Evolutionary conservation across 2,329 filamentous ascomycete genomes (phyloP).

Genomic region (Colletotrichum cereale): DNA sequence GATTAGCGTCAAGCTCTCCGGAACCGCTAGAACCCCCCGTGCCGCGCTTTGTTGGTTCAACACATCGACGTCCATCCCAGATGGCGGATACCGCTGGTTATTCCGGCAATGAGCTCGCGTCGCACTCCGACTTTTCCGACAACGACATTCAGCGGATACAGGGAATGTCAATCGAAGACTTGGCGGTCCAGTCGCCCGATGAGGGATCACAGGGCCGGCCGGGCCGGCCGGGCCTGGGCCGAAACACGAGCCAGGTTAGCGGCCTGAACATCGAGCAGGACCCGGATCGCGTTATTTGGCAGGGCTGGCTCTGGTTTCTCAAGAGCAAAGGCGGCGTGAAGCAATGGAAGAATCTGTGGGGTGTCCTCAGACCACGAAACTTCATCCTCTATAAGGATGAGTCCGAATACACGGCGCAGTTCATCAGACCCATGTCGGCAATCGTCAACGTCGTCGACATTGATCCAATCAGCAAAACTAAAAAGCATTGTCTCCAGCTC

Average conservation of each 20-base stretch:
- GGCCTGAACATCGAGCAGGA: slow-evolving; percentile 71
- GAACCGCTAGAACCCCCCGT: slow-evolving; percentile 63
- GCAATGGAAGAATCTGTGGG: slow-evolving; percentile 96
- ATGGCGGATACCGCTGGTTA: slow-evolving; percentile 73
- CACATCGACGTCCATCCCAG: slow-evolving; percentile 68
- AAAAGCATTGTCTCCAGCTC: slow-evolving; percentile 88
- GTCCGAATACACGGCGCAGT: slow-evolving; percentile 86
- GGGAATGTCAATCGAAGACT: slow-evolving; percentile 65
- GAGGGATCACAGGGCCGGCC: slow-evolving; percentile 44
- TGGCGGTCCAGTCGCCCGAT: slow-evolving; percentile 55
- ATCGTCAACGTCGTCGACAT: slow-evolving; percentile 95
- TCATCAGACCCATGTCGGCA: slow-evolving; percentile 81
- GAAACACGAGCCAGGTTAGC: slow-evolving; percentile 74
- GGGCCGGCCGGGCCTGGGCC: slow-evolving; percentile 52
- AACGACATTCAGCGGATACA: slow-evolving; percentile 63
- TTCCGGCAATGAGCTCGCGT: slow-evolving; percentile 76
- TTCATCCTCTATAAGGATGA: slow-evolving; percentile 95
- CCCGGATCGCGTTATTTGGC: slow-evolving; percentile 91
- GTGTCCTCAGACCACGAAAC: slow-evolving; percentile 86
- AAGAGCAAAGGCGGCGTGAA: slow-evolving; percentile 85
- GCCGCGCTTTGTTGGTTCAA: slow-evolving; percentile 49
- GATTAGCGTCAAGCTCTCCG: slow-evolving; percentile 69
- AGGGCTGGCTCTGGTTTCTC: slow-evolving; percentile 89
- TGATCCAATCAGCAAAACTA: slow-evolving; percentile 86
- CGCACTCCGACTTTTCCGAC: slow-evolving; percentile 90